A percentile compares a stretch with the other conserved stretches of the same genome.
These are phyloP conservation scores for Purshia tridentata DNA, from an alignment of 306 rosid species.

Conservation along the genomic window DNA sequence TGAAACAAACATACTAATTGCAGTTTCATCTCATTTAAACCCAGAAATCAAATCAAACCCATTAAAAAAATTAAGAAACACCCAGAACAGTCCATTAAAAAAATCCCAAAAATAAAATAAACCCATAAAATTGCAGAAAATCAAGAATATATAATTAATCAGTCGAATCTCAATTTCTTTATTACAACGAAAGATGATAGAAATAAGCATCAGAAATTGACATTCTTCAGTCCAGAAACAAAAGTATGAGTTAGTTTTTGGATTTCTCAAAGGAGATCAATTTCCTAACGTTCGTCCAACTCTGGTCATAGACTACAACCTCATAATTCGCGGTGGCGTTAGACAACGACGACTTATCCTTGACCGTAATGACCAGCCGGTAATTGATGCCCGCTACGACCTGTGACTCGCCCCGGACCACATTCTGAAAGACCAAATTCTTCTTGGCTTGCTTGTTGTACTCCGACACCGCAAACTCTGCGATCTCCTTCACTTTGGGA, in stretches of 20 bases:
- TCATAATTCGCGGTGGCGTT: slow-evolving; percentile 13
- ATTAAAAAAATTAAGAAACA: no score
- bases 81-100: no score
- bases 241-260: not conserved
- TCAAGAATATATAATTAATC: no score
- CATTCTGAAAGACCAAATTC: slow-evolving; percentile 1
- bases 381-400: slow-evolving; percentile 1
- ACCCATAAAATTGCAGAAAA: no score
- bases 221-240: no score
- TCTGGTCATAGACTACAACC: slow-evolving; percentile 40
- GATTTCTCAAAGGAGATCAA: slow-evolving; percentile 42
- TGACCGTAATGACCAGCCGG: slow-evolving; percentile 1
- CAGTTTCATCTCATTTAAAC: no score
- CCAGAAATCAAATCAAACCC: no score
- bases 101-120: no score
- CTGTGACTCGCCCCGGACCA: slow-evolving; percentile 5
- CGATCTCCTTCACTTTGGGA: slow-evolving; percentile 9
- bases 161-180: no score
- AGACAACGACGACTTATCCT: not conserved
- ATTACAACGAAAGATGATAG: no score
- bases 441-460: slow-evolving; percentile 1
- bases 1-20: no score
- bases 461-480: slow-evolving; percentile 5
- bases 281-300: slow-evolving; percentile 27
- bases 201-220: no score